Percentiles rank a stretch among this genome's conserved stretches.
Conservation (phyloP, 148 eudicot genomes). For the Chenopodium quinoa region DNA sequence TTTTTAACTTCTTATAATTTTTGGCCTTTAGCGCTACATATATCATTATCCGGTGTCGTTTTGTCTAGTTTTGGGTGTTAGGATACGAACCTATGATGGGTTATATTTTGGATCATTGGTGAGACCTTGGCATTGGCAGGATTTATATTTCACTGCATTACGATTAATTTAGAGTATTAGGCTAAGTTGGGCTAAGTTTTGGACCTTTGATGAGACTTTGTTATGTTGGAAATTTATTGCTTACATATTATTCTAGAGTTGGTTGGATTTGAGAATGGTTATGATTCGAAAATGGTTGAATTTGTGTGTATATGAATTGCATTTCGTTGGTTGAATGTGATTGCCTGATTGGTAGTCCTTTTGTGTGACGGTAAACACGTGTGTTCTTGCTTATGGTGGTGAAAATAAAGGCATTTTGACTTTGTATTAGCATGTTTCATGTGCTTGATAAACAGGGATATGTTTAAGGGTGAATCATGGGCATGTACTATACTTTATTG, state of each 20-base stretch:
- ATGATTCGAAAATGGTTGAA: background rate
- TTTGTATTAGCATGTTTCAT: background rate
- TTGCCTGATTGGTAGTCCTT: background rate
- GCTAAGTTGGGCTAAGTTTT: background rate
- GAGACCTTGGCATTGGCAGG: too few species aligned
- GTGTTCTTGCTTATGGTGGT: conserved; percentile 11
- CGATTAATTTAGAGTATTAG: background rate
- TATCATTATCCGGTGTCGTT: too few species aligned
- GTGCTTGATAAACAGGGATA: background rate
- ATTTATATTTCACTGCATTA: background rate
- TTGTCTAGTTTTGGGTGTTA: too few species aligned
- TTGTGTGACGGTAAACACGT: background rate
- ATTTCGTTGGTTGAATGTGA: background rate
- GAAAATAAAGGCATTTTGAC: conserved; percentile 4
- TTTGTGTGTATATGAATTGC: background rate
- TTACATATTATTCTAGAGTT: background rate
- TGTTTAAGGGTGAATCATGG: background rate
- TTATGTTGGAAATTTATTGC: background rate
- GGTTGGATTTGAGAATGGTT: background rate
- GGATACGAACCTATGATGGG: too few species aligned
- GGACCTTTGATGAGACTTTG: too few species aligned
- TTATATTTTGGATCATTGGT: too few species aligned
- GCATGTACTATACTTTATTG: background rate
- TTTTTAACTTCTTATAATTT: too few species aligned
- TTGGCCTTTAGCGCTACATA: too few species aligned